Evolutionary conservation across 2,329 filamentous ascomycete genomes (phyloP).

Genomic region (Tolypocladium sp.): DNA sequence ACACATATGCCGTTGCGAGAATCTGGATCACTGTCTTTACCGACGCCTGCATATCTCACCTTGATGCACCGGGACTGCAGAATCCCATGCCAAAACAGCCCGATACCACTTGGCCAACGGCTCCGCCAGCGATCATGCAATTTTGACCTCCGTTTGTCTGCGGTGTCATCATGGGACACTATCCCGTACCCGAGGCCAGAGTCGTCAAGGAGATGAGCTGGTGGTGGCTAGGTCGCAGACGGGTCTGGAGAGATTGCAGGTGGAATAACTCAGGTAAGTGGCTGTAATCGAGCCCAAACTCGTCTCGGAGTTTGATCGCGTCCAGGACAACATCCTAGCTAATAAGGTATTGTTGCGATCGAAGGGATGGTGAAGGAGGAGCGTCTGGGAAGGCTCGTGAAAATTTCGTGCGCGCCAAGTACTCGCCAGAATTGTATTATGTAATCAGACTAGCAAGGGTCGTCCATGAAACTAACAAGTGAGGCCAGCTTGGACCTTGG

Average conservation of each 20-base stretch:
- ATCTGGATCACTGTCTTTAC: neutral
- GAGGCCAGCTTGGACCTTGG: neutral
- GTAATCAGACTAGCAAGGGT: neutral
- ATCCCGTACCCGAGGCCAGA: neutral
- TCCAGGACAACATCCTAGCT: neutral
- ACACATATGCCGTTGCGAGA: conserved; percentile 43
- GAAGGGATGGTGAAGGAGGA: neutral
- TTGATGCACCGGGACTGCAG: neutral
- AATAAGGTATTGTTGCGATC: neutral
- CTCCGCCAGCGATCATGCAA: neutral
- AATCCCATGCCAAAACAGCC: neutral
- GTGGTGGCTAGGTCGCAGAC: neutral
- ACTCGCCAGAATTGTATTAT: neutral
- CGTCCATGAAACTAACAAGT: neutral
- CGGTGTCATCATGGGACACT: neutral
- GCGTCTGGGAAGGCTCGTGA: neutral
- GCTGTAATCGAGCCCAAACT: neutral
- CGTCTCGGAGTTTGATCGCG: neutral
- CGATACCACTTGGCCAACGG: neutral
- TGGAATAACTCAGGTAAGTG: neutral
- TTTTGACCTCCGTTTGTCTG: neutral
- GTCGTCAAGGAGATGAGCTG: neutral
- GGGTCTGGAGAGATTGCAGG: neutral
- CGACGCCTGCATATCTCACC: neutral
- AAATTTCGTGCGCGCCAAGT: neutral